Base-by-base conservation (phyloP, 257 asterid genomes). In the Nicotiana noctiflora region DNA sequence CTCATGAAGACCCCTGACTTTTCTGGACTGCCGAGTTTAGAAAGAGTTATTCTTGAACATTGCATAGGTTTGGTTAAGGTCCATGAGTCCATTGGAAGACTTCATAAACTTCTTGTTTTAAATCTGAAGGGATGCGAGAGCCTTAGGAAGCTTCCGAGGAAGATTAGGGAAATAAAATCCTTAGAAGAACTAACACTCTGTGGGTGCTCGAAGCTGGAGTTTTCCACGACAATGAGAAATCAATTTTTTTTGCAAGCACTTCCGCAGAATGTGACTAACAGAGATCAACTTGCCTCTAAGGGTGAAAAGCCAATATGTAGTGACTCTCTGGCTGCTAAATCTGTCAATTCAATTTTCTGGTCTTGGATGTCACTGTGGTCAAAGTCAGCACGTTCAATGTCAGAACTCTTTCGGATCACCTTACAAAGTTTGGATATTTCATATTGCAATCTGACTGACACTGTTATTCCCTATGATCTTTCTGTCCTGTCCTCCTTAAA, bases 51-150 rank as follows among this genome's bases (percentile, higher is more conserved):
- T 55, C 80, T 81, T 81, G 77, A 81, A 59, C 51, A 81, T 72
- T 81, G 83, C 79, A 56, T 18, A 70, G 44, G 79, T 55, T 57
- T 81, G 80, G 46, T 56, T 37, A 75, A 81, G 53, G 51, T 81
- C 46, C 83, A 81, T 57, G 79, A 70, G 27, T 68, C 80, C 51
- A 57, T 81, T 57, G 83, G 80, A 68, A 12, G 77, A 31, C 83
- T 81, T 27, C 46, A 51, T 11, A 80, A 65, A 18, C 77, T 80
- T 51, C 31, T 67, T 19, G 15, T 52, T 31, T 80, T 80, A 51
- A 80, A 80, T 80, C 56, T 80, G 27, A 49, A 15, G 10, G 75
- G 75, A 11, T 80, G 83, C 15, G 13, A 8, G 31, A 80, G 53
- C 75, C 77, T 80, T 32, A 29, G 53, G 27, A 64, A 27, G 78